Evolutionary conservation across 176 grass and related monocot species (phyloP).

Genomic region (Triticum timopheevii): DNA sequence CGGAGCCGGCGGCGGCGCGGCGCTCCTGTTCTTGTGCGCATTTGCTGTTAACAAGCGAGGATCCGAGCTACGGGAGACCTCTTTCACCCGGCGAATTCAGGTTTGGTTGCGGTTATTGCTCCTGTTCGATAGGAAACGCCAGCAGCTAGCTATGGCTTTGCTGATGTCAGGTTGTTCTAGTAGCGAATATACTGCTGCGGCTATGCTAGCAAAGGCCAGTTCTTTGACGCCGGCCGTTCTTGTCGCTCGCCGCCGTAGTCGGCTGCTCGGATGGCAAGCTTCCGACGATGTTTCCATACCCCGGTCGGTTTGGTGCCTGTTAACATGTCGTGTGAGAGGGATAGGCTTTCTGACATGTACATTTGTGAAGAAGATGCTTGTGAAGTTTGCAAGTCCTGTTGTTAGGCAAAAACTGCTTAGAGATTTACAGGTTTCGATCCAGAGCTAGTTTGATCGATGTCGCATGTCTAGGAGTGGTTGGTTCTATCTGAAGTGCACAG

Average conservation of each 20-base stretch:
- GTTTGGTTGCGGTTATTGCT: neutral
- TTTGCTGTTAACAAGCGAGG: neutral
- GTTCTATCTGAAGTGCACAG: neutral
- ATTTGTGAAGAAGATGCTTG: neutral
- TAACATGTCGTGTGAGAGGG: neutral
- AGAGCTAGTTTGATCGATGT: neutral
- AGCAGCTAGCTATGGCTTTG: neutral
- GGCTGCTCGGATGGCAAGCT: neutral
- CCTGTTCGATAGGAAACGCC: constrained; percentile 1
- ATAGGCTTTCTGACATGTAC: neutral
- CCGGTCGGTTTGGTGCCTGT: neutral
- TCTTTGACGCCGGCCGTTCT: neutral
- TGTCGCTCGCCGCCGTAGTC: neutral
- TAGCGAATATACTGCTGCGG: neutral
- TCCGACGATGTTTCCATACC: neutral
- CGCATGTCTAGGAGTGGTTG: neutral
- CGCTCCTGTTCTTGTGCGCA: neutral
- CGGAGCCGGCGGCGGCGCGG: neutral
- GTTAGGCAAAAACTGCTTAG: neutral
- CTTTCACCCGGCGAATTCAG: neutral
- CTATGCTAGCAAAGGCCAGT: neutral
- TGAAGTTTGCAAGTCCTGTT: neutral
- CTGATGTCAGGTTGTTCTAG: neutral
- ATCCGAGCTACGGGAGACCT: neutral
- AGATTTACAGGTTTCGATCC: neutral